Percentiles rank a stretch among this genome's conserved stretches.
Conservation (phyloP, 164 flowering plant species). For the Nymphaea thermarum region DNA sequence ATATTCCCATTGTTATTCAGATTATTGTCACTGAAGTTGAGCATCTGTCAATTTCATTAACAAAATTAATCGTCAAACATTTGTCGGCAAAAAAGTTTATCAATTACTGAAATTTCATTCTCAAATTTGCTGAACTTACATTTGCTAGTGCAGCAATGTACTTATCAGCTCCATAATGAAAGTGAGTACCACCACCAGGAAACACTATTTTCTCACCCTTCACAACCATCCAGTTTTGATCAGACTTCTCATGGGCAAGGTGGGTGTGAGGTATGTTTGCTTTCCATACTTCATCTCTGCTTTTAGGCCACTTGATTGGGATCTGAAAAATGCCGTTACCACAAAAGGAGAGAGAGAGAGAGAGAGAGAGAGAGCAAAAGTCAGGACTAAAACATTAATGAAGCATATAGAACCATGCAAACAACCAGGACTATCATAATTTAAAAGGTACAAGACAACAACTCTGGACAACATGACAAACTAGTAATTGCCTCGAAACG, state of each 20-base stretch:
- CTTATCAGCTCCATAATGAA: conserved; percentile 85
- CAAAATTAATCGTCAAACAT: too few species aligned
- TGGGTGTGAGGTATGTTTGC: conserved; percentile 93
- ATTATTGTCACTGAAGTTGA: conserved; percentile 47
- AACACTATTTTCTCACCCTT: conserved; percentile 71
- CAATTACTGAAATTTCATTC: too few species aligned
- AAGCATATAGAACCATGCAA: too few species aligned
- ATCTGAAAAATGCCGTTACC: conserved; percentile 23
- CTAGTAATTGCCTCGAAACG: too few species aligned
- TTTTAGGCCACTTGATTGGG: conserved; percentile 89
- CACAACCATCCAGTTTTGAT: conserved; percentile 96
- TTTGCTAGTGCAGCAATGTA: conserved; percentile 67
- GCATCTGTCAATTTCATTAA: conserved; percentile 47
- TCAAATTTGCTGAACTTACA: conserved; percentile 30
- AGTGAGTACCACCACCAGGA: conserved; percentile 95
- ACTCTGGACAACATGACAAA: too few species aligned
- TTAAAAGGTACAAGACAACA: too few species aligned
- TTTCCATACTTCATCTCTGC: conserved; percentile 92
- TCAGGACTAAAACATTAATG: too few species aligned
- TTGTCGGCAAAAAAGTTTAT: too few species aligned
- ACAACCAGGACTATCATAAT: too few species aligned
- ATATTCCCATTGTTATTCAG: conserved; percentile 64
- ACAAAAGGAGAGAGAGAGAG: too few species aligned
- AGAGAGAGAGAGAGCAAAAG: too few species aligned
- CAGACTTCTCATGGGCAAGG: conserved; percentile 85